Evolutionary conservation across 108 stramenopile species (phyloP).

Genomic region (Fistulifera pelliculosa): DNA sequence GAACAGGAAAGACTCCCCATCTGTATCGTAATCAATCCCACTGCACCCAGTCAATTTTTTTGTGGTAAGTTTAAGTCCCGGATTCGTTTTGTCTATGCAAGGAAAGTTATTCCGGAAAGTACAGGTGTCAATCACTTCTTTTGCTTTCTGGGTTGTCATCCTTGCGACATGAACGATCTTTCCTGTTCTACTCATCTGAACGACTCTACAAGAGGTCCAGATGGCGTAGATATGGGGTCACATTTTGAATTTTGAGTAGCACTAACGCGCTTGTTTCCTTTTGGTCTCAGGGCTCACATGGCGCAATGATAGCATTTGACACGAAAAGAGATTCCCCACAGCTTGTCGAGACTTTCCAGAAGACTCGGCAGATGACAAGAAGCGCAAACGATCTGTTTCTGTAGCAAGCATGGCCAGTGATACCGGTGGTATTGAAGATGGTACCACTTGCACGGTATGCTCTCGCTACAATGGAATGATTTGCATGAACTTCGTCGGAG

Average conservation of each 20-base stretch:
- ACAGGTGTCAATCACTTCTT: background rate
- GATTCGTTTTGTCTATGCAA: slow-evolving; percentile 1
- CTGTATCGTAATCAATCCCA: slow-evolving; percentile 39
- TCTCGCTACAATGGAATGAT: slow-evolving; percentile 71
- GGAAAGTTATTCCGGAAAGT: slow-evolving; percentile 2
- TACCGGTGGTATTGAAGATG: background rate
- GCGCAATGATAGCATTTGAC: slow-evolving; percentile 63
- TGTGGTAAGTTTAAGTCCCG: slow-evolving; percentile 55
- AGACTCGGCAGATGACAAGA: slow-evolving; percentile 31
- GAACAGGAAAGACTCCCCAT: slow-evolving; percentile 45
- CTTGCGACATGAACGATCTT: slow-evolving; percentile 33
- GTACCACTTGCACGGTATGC: slow-evolving; percentile 53
- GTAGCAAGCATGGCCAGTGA: background rate
- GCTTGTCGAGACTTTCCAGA: slow-evolving; percentile 52
- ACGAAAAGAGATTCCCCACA: slow-evolving; percentile 45
- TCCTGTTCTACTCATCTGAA: slow-evolving; percentile 29
- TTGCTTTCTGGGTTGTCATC: slow-evolving; percentile 42
- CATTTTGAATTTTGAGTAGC: slow-evolving; percentile 13
- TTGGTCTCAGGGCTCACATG: slow-evolving; percentile 49
- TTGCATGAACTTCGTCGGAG: slow-evolving; percentile 50
- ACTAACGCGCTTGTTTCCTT: slow-evolving; percentile 9
- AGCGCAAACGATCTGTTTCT: slow-evolving; percentile 14
- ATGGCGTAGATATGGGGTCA: slow-evolving; percentile 40
- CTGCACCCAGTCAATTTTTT: slow-evolving; percentile 40
- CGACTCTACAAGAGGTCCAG: background rate